phyloP scores from a whole-genome alignment of 768 basidiomycete genomes.

The Tylopilus subfusipes region DNA sequence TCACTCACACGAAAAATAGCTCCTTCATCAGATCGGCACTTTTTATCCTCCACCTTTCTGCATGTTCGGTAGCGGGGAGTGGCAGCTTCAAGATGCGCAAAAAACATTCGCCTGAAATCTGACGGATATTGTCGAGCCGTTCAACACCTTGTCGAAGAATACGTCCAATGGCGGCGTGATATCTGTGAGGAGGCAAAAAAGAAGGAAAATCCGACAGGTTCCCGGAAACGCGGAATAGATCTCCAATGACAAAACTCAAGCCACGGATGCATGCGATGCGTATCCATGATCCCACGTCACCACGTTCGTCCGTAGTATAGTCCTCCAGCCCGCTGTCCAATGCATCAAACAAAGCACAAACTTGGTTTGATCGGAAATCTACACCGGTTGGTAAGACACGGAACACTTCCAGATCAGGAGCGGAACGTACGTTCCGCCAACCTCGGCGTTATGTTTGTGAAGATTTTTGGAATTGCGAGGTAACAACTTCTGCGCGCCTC shows the following conservation, averaged over 20 bases:
- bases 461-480: slow-evolving; percentile 43
- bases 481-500: slow-evolving; percentile 60
- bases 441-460: slow-evolving; percentile 42
- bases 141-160: slow-evolving; percentile 89
- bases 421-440: slow-evolving; percentile 43
- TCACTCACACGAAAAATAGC: slow-evolving; percentile 50
- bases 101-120: slow-evolving; percentile 68
- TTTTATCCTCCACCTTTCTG: slow-evolving; percentile 51
- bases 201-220: slow-evolving; percentile 44
- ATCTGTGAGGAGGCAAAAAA: slow-evolving; percentile 59
- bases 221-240: slow-evolving; percentile 45
- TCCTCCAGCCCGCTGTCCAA: slow-evolving; percentile 76
- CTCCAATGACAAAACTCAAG: slow-evolving; percentile 50
- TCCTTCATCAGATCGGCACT: slow-evolving; percentile 45
- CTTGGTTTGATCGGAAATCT: slow-evolving; percentile 49
- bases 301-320: slow-evolving; percentile 91
- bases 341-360: slow-evolving; percentile 50
- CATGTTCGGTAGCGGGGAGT: slow-evolving; percentile 39
- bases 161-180: slow-evolving; percentile 55
- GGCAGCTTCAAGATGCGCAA: slow-evolving; percentile 45
- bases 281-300: slow-evolving; percentile 96
- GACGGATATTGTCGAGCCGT: slow-evolving; percentile 86
- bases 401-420: slow-evolving; percentile 6
- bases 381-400: slow-evolving; percentile 10
- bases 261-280: slow-evolving; percentile 75